Conservation (phyloP, 805 yeast species). For the Cyberlindnera subsufficiens region DNA sequence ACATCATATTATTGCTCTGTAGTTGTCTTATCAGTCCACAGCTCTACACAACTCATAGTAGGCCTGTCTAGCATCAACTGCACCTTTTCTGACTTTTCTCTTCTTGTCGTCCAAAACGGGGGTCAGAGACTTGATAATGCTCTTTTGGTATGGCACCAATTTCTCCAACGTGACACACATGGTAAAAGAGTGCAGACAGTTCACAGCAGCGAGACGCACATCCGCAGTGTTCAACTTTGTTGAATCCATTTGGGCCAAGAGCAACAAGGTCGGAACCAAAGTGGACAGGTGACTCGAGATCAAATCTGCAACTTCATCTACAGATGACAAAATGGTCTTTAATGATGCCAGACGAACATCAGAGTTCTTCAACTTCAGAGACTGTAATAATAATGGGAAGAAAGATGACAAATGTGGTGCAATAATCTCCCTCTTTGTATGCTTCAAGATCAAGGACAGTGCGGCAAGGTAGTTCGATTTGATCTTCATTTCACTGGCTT, state of each 20-base stretch:
- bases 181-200: constrained; percentile 46
- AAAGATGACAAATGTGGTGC: constrained; percentile 57
- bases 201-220: constrained; percentile 52
- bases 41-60: constrained; percentile 50
- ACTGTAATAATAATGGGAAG: constrained; percentile 66
- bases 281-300: constrained; percentile 49
- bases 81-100: constrained; percentile 68
- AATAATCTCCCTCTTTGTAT: constrained; percentile 57
- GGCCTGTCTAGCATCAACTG: constrained; percentile 75
- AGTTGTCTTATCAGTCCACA: constrained; percentile 21
- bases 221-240: constrained; percentile 32
- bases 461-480: constrained; percentile 57
- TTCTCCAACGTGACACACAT: constrained; percentile 32
- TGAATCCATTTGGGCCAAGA: constrained; percentile 18
- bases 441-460: constrained; percentile 59
- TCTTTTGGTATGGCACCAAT: constrained; percentile 42
- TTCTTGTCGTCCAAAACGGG: constrained; percentile 64
- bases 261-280: constrained; percentile 49
- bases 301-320: constrained; percentile 49
- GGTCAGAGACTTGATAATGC: constrained; percentile 40
- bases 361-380: constrained; percentile 38
- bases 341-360: constrained; percentile 56
- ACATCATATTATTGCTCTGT: neutral
- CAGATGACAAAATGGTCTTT: constrained; percentile 49
- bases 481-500: constrained; percentile 16